Conservation (phyloP, 2,329 filamentous ascomycete genomes). For the Ophiosphaerella korrae region DNA sequence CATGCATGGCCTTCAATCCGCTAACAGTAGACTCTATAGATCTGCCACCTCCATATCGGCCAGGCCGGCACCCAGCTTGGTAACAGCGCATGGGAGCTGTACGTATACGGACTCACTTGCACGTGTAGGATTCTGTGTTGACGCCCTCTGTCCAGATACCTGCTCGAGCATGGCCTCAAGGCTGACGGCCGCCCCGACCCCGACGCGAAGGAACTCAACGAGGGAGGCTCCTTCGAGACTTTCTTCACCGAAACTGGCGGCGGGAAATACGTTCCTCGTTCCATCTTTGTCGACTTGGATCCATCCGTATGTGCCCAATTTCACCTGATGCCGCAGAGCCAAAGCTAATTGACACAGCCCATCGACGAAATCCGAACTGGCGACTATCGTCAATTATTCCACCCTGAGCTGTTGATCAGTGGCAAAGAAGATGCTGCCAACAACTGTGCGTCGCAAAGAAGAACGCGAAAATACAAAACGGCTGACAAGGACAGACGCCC, state of each 20-base stretch:
- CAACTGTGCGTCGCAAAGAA: conserved; percentile 61
- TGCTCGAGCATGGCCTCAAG: conserved; percentile 73
- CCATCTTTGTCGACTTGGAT: conserved; percentile 74
- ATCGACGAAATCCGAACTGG: conserved; percentile 77
- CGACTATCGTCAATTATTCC: conserved; percentile 70
- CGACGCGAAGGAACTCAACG: conserved; percentile 62
- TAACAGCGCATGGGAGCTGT: conserved; percentile 79
- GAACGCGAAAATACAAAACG: neutral
- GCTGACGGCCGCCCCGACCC: conserved; percentile 68
- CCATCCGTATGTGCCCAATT: conserved; percentile 59
- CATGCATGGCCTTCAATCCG: neutral
- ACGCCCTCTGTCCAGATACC: conserved; percentile 60
- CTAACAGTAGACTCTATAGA: conserved; percentile 49
- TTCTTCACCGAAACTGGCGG: conserved; percentile 75
- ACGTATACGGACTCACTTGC: conserved; percentile 46
- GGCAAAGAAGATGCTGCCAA: conserved; percentile 79
- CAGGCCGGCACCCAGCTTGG: conserved; percentile 76
- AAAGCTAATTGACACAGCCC: conserved; percentile 50
- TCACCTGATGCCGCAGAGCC: neutral
- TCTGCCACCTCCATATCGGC: conserved; percentile 71
- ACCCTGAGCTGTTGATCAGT: conserved; percentile 73
- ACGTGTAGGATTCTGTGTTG: conserved; percentile 18
- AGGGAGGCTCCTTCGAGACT: conserved; percentile 70
- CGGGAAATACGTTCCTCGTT: conserved; percentile 74
- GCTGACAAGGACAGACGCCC: conserved; percentile 59